Conservation (phyloP, 345 rosid species). For the Toxicodendron radicans region DNA sequence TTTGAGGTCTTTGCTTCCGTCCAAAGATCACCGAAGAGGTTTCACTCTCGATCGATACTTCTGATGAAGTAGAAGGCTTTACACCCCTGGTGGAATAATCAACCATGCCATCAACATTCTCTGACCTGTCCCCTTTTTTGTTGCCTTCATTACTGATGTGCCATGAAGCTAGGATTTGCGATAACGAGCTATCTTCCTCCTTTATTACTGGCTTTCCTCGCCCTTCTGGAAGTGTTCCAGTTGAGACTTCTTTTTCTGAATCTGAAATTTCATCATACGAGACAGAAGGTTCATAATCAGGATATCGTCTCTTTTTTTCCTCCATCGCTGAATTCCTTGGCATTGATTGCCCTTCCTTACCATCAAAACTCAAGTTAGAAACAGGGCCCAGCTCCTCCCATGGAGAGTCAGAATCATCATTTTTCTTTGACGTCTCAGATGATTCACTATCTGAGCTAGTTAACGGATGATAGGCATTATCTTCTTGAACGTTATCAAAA, state of each 20-base stretch:
- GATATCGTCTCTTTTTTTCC: conserved; percentile 7
- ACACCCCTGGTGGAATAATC: conserved; percentile 21
- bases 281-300: conserved; percentile 54
- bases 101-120: conserved; percentile 29
- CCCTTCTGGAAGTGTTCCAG: conserved; percentile 12
- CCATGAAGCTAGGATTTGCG: conserved; percentile 60
- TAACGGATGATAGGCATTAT: background rate
- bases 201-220: conserved; percentile 24
- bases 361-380: conserved; percentile 16
- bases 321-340: conserved; percentile 10
- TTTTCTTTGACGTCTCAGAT: conserved; percentile 28
- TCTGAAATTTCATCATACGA: conserved; percentile 74
- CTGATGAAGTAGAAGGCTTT: conserved; percentile 23
- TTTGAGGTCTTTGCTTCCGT: conserved; percentile 43
- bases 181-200: conserved; percentile 46
- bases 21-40: conserved; percentile 16
- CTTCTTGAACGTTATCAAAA: conserved; percentile 13
- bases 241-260: conserved; percentile 49
- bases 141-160: conserved; percentile 34
- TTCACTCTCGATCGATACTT: conserved; percentile 16
- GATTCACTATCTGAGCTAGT: conserved; percentile 26
- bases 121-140: conserved; percentile 22
- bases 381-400: conserved; percentile 78
- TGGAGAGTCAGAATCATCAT: conserved; percentile 44
- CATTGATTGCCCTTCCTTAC: conserved; percentile 20